Evolutionary conservation across 768 basidiomycete genomes (phyloP).

Genomic region (Suillus cothurnatus): DNA sequence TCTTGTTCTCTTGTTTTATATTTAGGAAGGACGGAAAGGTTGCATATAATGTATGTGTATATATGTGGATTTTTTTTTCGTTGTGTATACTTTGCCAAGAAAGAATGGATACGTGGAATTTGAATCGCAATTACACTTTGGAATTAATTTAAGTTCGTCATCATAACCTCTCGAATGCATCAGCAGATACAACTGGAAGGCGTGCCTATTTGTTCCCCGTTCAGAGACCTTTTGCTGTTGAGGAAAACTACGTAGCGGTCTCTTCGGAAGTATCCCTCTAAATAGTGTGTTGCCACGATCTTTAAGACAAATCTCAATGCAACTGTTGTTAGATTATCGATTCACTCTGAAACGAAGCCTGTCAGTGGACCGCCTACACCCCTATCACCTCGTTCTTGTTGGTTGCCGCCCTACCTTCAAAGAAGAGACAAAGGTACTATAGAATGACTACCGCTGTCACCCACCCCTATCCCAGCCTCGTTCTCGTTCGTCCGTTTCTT

Average conservation of each 20-base stretch:
- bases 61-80: background rate
- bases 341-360: no score
- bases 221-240: background rate
- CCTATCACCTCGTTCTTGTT: no score
- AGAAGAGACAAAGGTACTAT: no score
- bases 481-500: no score
- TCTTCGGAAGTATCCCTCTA: background rate
- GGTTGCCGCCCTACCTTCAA: no score
- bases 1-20: background rate
- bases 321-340: background rate
- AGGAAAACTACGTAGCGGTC: background rate
- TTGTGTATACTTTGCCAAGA: background rate
- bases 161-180: background rate
- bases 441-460: no score
- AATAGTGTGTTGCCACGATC: background rate
- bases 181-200: background rate
- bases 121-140: background rate
- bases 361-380: no score
- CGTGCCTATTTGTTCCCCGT: background rate
- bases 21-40: background rate
- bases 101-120: background rate
- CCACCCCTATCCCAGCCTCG: background rate
- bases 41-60: background rate
- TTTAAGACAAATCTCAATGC: background rate
- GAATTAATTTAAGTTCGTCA: background rate